These are phyloP conservation scores for Scheffersomyces stipitis DNA, from an alignment of 805 yeast genomes.

Conservation along the genomic window DNA sequence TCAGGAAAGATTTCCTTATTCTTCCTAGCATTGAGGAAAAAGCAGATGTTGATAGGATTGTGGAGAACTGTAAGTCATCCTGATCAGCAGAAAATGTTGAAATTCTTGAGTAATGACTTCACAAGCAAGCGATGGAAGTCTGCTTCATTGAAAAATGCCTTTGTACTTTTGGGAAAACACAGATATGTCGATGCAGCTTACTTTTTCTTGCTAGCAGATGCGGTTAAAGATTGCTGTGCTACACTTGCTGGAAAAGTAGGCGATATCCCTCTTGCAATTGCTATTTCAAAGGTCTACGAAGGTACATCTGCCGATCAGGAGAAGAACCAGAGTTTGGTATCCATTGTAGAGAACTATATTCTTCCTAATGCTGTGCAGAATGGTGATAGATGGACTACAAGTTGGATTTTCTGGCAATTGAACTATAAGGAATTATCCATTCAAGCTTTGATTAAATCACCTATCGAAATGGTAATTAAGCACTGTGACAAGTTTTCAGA, in stretches of 20 bases:
- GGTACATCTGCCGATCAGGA: constrained; percentile 19
- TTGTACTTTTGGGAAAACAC: constrained; percentile 85
- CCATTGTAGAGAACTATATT: constrained; percentile 49
- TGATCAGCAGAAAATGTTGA: constrained; percentile 81
- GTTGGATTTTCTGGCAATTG: constrained; percentile 77
- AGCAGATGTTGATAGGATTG: constrained; percentile 70
- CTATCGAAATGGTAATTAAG: constrained; percentile 30
- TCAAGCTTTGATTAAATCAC: constrained; percentile 62
- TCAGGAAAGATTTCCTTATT: constrained; percentile 64
- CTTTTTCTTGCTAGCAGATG: constrained; percentile 77
- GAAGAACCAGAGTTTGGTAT: constrained; percentile 24
- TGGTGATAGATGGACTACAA: constrained; percentile 80
- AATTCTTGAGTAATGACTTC: constrained; percentile 77
- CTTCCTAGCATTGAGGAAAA: constrained; percentile 76
- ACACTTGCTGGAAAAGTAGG: constrained; percentile 66
- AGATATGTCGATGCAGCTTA: constrained; percentile 84
- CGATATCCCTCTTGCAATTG: constrained; percentile 74
- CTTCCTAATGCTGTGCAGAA: constrained; percentile 55
- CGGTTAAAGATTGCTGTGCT: constrained; percentile 73
- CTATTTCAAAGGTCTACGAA: constrained; percentile 73
- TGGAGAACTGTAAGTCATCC: constrained; percentile 82
- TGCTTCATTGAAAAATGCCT: constrained; percentile 92
- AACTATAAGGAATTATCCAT: constrained; percentile 45
- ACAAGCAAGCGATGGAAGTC: constrained; percentile 72
- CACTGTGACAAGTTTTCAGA: constrained; percentile 22